These are phyloP conservation scores for Chiua virens DNA, from an alignment of 768 basidiomycete genomes.

Conservation along the genomic window DNA sequence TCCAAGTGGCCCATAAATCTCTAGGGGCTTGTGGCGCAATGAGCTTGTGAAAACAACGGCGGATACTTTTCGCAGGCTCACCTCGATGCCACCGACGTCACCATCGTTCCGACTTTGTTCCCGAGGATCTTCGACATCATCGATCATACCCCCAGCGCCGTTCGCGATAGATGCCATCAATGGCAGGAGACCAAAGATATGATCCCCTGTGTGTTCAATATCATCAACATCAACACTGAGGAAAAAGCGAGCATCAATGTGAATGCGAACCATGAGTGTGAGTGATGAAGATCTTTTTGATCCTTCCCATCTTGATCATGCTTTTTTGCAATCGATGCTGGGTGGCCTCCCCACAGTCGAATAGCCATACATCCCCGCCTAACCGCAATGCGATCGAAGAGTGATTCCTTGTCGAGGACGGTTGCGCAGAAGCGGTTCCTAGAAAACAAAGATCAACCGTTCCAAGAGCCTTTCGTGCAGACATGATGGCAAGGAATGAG, in stretches of 20 bases:
- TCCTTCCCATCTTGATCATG: conserved; percentile 71
- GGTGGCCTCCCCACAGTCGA: conserved; percentile 85
- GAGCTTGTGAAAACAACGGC: conserved; percentile 1
- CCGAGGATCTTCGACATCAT: conserved; percentile 62
- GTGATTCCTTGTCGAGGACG: conserved; percentile 76
- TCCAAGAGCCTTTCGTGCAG: conserved; percentile 21
- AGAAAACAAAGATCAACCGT: conserved; percentile 67
- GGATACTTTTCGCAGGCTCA: conserved; percentile 7
- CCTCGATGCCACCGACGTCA: conserved; percentile 5
- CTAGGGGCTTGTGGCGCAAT: conserved; percentile 50
- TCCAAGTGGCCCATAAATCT: conserved; percentile 86
- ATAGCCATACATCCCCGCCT: conserved; percentile 74
- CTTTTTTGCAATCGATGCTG: conserved; percentile 77
- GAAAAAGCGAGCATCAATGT: background rate
- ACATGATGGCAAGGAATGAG: conserved; percentile 9
- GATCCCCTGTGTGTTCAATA: conserved; percentile 56
- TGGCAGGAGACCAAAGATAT: conserved; percentile 75
- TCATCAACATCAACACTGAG: background rate
- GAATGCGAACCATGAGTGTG: conserved; percentile 73
- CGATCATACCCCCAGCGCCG: conserved; percentile 67
- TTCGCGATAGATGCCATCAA: conserved; percentile 69
- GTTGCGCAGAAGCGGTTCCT: conserved; percentile 80
- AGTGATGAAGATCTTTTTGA: conserved; percentile 84
- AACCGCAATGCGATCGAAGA: conserved; percentile 70
- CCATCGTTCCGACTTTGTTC: conserved; percentile 15